A percentile compares a stretch with the other conserved stretches of the same genome.
These are phyloP conservation scores for Ogataea dorogensis DNA, from an alignment of 805 yeast species.

Conservation along the genomic window DNA sequence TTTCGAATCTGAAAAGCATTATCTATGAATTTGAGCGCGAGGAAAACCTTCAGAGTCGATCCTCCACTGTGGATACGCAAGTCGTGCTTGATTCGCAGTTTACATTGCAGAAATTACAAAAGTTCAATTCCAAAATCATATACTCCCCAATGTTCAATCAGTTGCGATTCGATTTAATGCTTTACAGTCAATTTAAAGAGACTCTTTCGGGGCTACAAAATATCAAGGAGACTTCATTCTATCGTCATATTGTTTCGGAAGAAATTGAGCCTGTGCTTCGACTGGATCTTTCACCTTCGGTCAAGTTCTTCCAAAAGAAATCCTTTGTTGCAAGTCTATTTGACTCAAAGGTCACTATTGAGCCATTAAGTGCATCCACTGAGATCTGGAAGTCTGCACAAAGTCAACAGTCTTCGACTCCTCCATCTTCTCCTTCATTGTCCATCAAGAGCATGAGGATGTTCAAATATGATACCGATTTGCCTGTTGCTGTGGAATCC, in stretches of 20 bases:
- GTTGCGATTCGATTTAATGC: slow-evolving; percentile 43
- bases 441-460: slow-evolving; percentile 16
- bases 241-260: slow-evolving; percentile 63
- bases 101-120: slow-evolving; percentile 15
- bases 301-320: slow-evolving; percentile 57
- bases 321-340: slow-evolving; percentile 63
- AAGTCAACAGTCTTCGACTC: slow-evolving; percentile 14
- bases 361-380: slow-evolving; percentile 83
- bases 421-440: slow-evolving; percentile 18
- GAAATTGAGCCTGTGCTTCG: slow-evolving; percentile 77
- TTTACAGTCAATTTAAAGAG: slow-evolving; percentile 44
- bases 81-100: slow-evolving; percentile 19
- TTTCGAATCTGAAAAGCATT: slow-evolving; percentile 60
- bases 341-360: slow-evolving; percentile 79
- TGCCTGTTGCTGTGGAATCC: slow-evolving; percentile 71
- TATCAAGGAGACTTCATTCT: slow-evolving; percentile 54
- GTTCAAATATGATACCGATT: slow-evolving; percentile 36
- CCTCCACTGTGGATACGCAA: slow-evolving; percentile 1
- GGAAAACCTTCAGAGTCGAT: neutral
- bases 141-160: slow-evolving; percentile 34
- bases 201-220: slow-evolving; percentile 31
- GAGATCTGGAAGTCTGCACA: slow-evolving; percentile 57
- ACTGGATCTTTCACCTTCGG: slow-evolving; percentile 61
- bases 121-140: slow-evolving; percentile 26
- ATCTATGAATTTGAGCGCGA: slow-evolving; percentile 53